Base-by-base conservation (phyloP, 345 rosid species). In the Lepidium aucheri region DNA sequence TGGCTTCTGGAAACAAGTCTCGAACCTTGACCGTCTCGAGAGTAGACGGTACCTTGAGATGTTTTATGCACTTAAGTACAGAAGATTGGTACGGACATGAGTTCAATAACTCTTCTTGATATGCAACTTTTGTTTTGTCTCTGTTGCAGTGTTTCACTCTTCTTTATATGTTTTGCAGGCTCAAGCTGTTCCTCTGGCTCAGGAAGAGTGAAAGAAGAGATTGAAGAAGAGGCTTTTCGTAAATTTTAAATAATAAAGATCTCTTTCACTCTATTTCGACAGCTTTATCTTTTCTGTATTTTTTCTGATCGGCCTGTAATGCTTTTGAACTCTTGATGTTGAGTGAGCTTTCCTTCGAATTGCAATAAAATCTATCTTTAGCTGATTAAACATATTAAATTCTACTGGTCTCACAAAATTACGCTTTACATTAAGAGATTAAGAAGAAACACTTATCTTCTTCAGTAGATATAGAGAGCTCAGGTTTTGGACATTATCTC, bases 1-100 rank as follows among this genome's bases (percentile, higher is more conserved):
- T 18, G 96, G 96, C 5, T 91, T 91, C 84, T 91, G 95, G 96
- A 92, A 92, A 43, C 95, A 90, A 20, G 98, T 93, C 3, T 88
- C 98, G 0, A 93, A 93, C 55, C 96, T 93, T n/a, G 96, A 93
- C 54, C 89, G 83, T 5, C 96, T 65, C 0, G 98, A 91, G 86
- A 87, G 92, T 81, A 78, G 89, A 2, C 87, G 98, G 13, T 91
- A 91, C 82, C 81, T 92, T 1, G 98, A 92, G 75, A 92, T 92
- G 98, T 92, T 92, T 53, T 85, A 83, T 9, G 95, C 96, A 14
- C 80, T 91, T 18, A 91, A 91, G 74, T 91, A 85, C 72, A 84
- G 85, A 5, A 87, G 81, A 65, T 65, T 92, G 89, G 98, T 91
- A 82, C 36, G 69, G 13, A 41, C 13, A 5, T 28, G 32, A 28